These are phyloP conservation scores for Exophiala mesophila DNA, from an alignment of 2,329 filamentous ascomycete species.

Conservation along the genomic window DNA sequence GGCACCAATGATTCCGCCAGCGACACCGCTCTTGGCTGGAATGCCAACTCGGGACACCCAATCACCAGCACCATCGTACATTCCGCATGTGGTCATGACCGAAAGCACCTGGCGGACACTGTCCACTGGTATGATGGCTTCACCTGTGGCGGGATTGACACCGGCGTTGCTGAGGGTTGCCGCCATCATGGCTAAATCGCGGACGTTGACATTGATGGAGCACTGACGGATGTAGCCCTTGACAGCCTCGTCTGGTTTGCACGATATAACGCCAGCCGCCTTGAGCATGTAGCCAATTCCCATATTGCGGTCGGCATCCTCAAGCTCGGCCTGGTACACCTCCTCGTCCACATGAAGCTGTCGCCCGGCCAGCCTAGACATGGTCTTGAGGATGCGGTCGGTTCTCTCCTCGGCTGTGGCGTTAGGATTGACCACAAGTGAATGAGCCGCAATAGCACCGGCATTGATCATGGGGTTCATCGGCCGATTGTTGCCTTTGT, in stretches of 20 bases:
- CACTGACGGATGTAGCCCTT: constrained; percentile 19
- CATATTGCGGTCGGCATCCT: constrained; percentile 18
- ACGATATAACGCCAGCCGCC: constrained; percentile 15
- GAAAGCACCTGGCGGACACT: constrained; percentile 18
- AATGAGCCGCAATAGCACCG: constrained; percentile 16
- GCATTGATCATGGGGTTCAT: constrained; percentile 19
- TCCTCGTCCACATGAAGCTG: constrained; percentile 16
- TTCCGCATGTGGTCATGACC: constrained; percentile 17
- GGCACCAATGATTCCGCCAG: constrained; percentile 14
- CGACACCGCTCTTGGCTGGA: constrained; percentile 17
- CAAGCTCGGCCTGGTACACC: constrained; percentile 16
- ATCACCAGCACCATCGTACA: constrained; percentile 14
- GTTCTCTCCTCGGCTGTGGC: constrained; percentile 15
- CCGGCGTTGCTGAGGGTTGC: constrained; percentile 17
- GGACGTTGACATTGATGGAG: constrained; percentile 18
- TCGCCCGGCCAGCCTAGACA: constrained; percentile 13
- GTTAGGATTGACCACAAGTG: constrained; percentile 13
- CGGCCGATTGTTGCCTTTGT: constrained; percentile 14
- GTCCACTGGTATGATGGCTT: constrained; percentile 14
- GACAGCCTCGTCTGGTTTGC: constrained; percentile 16
- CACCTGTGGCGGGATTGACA: constrained; percentile 14
- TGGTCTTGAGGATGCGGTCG: constrained; percentile 14
- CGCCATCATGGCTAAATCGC: constrained; percentile 17
- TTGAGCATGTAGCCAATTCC: constrained; percentile 17
- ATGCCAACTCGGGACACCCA: constrained; percentile 17